These are phyloP conservation scores for Amaranthus palmeri DNA, from an alignment of 148 eudicot species.

Conservation along the genomic window DNA sequence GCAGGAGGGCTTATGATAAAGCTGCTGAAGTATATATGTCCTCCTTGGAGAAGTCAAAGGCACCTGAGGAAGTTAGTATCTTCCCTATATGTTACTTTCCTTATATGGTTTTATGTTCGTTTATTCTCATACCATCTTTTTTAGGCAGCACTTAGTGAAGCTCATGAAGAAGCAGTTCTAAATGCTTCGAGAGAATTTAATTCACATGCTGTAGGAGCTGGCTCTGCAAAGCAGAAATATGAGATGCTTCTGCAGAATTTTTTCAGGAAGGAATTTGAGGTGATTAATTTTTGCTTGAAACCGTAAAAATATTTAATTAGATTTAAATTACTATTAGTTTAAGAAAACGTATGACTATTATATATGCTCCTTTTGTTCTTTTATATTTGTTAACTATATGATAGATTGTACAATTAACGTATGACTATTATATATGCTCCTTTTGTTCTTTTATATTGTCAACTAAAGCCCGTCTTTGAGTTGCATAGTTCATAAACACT, in stretches of 20 bases:
- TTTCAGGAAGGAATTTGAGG: slow-evolving; percentile 86
- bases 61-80: slow-evolving; percentile 82
- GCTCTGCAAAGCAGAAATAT: slow-evolving; percentile 67
- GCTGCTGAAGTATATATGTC: slow-evolving; percentile 75
- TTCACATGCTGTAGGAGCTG: slow-evolving; percentile 76
- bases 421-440: too few relatives aligned
- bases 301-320: too few relatives aligned
- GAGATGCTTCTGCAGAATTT: slow-evolving; percentile 68
- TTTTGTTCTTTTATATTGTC: too few relatives aligned
- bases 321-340: too few relatives aligned
- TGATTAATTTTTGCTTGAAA: slow-evolving; percentile 18
- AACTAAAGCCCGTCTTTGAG: background rate
- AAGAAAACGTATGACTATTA: too few relatives aligned
- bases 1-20: slow-evolving; percentile 76
- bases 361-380: too few relatives aligned
- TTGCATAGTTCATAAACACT: background rate
- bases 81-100: slow-evolving; percentile 5
- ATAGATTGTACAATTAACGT: too few relatives aligned
- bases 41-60: slow-evolving; percentile 73
- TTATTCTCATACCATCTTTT: slow-evolving; percentile 18
- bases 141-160: slow-evolving; percentile 82
- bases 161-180: slow-evolving; percentile 78
- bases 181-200: slow-evolving; percentile 55
- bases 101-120: slow-evolving; percentile 1
- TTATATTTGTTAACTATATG: too few relatives aligned